Evolutionary conservation across 805 yeast genomes (phyloP).

Genomic region (Middelhovenomyces tepae): DNA sequence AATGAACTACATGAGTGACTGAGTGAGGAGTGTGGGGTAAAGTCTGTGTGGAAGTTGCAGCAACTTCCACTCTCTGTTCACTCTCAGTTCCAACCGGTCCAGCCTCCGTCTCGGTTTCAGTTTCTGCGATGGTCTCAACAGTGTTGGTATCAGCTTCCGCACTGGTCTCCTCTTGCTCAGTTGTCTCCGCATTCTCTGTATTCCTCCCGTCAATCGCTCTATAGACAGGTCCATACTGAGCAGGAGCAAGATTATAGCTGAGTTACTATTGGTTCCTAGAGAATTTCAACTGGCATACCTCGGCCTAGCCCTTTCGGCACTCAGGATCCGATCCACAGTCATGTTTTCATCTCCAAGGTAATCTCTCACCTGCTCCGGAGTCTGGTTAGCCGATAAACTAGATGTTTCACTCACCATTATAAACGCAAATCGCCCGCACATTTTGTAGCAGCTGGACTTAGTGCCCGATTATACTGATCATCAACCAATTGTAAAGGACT

Average conservation of each 20-base stretch:
- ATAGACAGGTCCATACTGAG: slow-evolving; percentile 18
- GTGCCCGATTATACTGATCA: no score
- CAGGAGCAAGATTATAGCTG: slow-evolving; percentile 20
- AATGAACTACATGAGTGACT: slow-evolving; percentile 25
- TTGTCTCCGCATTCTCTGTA: slow-evolving; percentile 3
- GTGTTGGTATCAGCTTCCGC: background rate
- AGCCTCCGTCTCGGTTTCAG: no score
- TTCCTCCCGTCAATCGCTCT: no score
- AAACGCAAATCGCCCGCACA: no score
- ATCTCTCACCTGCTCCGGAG: slow-evolving; percentile 12
- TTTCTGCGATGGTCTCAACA: background rate
- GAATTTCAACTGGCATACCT: background rate
- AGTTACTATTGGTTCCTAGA: slow-evolving; percentile 2
- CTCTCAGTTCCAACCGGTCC: no score
- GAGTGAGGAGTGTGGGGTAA: slow-evolving; percentile 1
- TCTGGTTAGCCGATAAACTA: slow-evolving; percentile 12
- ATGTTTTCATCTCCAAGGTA: slow-evolving; percentile 12
- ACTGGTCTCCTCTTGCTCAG: slow-evolving; percentile 6
- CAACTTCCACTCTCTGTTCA: no score
- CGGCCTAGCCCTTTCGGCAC: no score
- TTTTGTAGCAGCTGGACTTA: no score
- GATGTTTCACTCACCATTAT: no score
- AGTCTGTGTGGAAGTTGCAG: no score
- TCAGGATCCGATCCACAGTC: slow-evolving; percentile 15
- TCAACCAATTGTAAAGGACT: no score